Evolutionary conservation across 2,329 filamentous ascomycete species (phyloP).

Genomic region (Thelonectria discophora): DNA sequence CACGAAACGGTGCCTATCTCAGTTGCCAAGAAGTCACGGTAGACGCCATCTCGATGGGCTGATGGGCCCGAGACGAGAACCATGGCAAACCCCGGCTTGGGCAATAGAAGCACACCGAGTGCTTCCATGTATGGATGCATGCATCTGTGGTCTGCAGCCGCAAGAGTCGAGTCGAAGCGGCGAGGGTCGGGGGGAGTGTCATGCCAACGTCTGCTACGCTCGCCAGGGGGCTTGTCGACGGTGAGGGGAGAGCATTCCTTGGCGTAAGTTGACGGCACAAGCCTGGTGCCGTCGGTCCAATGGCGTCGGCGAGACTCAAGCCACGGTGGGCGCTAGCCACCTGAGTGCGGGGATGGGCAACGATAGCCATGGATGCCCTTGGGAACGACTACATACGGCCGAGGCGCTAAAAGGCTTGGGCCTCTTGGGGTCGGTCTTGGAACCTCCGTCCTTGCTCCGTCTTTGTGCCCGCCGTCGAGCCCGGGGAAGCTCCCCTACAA

Average conservation of each 20-base stretch:
- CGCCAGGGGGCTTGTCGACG: constrained; percentile 25
- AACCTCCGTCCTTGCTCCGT: constrained; percentile 13
- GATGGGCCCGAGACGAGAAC: constrained; percentile 34
- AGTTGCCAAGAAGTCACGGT: constrained; percentile 33
- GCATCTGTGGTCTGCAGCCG: constrained; percentile 25
- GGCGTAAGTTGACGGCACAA: constrained; percentile 24
- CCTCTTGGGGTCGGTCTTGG: constrained; percentile 21
- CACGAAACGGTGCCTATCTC: constrained; percentile 33
- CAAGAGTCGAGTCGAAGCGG: constrained; percentile 14
- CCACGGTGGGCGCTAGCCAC: constrained; percentile 27
- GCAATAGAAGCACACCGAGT: constrained; percentile 22
- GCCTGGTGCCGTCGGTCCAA: constrained; percentile 27
- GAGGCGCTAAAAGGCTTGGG: constrained; percentile 39
- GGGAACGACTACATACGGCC: constrained; percentile 22
- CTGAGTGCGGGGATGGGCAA: constrained; percentile 38
- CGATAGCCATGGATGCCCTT: constrained; percentile 29
- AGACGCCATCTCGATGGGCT: constrained; percentile 21
- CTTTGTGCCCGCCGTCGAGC: neutral
- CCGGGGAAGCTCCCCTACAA: constrained; percentile 14
- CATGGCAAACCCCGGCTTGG: constrained; percentile 32
- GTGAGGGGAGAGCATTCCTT: constrained; percentile 28
- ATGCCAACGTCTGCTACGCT: constrained; percentile 24
- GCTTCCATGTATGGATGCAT: constrained; percentile 14
- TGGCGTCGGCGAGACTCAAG: constrained; percentile 19
- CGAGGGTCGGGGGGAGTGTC: constrained; percentile 37